Conservation (phyloP, 1,284 basidiomycete species). For the Entoloma clypeatum region DNA sequence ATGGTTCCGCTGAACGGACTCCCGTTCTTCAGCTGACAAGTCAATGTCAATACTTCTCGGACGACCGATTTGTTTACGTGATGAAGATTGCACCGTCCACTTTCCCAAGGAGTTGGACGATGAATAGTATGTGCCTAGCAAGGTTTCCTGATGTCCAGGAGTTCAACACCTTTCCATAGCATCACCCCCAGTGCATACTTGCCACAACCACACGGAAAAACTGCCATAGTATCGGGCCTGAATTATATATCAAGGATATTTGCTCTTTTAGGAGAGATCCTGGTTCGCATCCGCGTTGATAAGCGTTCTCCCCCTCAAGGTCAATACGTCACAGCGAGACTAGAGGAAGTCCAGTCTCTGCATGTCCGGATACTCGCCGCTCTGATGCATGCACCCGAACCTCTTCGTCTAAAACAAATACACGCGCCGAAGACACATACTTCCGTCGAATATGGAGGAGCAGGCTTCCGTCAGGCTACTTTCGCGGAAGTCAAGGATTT, state of each 20-base stretch:
- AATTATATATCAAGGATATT: constrained; percentile 86
- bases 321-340: constrained; percentile 73
- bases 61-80: constrained; percentile 75
- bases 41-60: constrained; percentile 83
- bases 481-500: constrained; percentile 85
- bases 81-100: constrained; percentile 83
- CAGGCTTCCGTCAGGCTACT: constrained; percentile 72
- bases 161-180: constrained; percentile 36
- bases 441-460: constrained; percentile 60
- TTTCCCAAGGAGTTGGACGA: constrained; percentile 83
- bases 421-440: constrained; percentile 44
- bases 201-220: constrained; percentile 78
- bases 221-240: constrained; percentile 77
- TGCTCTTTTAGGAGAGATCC: constrained; percentile 76
- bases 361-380: constrained; percentile 70
- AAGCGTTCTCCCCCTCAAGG: constrained; percentile 80
- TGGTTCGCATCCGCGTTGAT: constrained; percentile 79
- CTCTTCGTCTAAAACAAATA: constrained; percentile 60
- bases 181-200: constrained; percentile 78
- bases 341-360: constrained; percentile 76
- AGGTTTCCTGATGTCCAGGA: constrained; percentile 30
- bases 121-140: constrained; percentile 64
- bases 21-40: constrained; percentile 62
- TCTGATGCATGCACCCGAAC: constrained; percentile 67
- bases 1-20: constrained; percentile 1